These are phyloP conservation scores for Eucalyptus curtisii DNA, from an alignment of 345 rosid species.

Conservation along the genomic window DNA sequence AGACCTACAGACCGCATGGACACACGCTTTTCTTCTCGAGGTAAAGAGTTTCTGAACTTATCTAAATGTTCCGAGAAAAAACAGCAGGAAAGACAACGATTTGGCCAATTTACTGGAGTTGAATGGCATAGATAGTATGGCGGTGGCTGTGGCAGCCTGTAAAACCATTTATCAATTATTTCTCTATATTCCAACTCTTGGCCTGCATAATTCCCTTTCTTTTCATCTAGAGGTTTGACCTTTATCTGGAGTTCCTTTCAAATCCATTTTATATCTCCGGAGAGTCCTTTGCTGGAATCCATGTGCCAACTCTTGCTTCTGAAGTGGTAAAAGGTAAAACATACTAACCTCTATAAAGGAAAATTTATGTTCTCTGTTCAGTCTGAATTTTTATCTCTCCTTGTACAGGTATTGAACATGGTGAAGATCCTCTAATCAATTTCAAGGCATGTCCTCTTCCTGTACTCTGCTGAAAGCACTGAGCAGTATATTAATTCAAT, in stretches of 20 bases:
- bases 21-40: constrained; percentile 35
- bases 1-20: constrained; percentile 30
- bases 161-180: not conserved
- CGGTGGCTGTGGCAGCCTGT: not conserved
- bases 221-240: constrained; percentile 20
- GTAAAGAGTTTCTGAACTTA: not conserved
- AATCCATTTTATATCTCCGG: constrained; percentile 31
- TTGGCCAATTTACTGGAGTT: not conserved
- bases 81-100: not conserved
- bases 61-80: not conserved
- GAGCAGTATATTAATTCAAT: not conserved
- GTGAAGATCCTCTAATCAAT: constrained; percentile 12
- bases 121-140: not conserved
- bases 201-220: not conserved
- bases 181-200: not conserved
- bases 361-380: not conserved
- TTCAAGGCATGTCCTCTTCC: constrained; percentile 7
- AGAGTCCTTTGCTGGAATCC: constrained; percentile 30
- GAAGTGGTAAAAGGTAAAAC: constrained; percentile 10
- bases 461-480: not conserved
- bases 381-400: not conserved
- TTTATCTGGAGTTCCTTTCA: constrained; percentile 17
- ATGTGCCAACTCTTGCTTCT: constrained; percentile 20
- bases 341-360: not conserved
- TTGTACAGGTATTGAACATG: constrained; percentile 15